Conservation (phyloP, 352 stramenopile genomes). For the Globisporangium paddicum region DNA sequence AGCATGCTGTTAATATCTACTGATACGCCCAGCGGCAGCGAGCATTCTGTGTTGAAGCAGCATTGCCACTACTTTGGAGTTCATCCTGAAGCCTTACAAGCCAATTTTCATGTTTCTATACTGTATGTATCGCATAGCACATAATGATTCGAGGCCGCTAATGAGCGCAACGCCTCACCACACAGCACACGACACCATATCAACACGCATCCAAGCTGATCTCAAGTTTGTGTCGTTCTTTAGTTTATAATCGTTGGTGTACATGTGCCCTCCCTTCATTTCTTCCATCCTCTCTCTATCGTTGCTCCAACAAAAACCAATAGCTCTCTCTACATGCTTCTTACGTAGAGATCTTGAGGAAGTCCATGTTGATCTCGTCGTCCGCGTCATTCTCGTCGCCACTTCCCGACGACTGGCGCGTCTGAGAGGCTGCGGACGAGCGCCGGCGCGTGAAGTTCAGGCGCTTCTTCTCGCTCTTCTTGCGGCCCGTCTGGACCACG, state of each 20-base stretch:
- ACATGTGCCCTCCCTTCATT: background rate
- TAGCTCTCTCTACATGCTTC: background rate
- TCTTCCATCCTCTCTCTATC: background rate
- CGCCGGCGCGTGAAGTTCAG: conserved; percentile 36
- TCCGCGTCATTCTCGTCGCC: conserved; percentile 30
- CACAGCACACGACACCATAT: too few relatives aligned
- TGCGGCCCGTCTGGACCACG: conserved; percentile 20
- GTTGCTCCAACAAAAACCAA: background rate
- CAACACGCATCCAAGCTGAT: too few relatives aligned
- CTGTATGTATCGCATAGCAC: too few relatives aligned
- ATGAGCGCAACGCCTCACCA: too few relatives aligned
- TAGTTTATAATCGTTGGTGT: conserved; percentile 2
- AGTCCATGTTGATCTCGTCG: conserved; percentile 76
- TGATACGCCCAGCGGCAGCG: too few relatives aligned
- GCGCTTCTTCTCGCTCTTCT: conserved; percentile 18
- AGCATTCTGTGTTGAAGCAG: too few relatives aligned
- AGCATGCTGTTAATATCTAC: too few relatives aligned
- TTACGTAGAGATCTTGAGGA: conserved; percentile 43
- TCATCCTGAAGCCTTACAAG: too few relatives aligned
- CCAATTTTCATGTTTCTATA: too few relatives aligned
- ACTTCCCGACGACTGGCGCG: conserved; percentile 20
- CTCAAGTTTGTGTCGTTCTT: too few relatives aligned
- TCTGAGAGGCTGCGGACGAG: conserved; percentile 14
- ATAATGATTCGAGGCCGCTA: too few relatives aligned
- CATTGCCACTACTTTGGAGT: too few relatives aligned